Percentiles rank a stretch among this genome's conserved stretches.
Evolutionary conservation across 306 rosid genomes (phyloP).

Genomic region (Quercus dentata): DNA sequence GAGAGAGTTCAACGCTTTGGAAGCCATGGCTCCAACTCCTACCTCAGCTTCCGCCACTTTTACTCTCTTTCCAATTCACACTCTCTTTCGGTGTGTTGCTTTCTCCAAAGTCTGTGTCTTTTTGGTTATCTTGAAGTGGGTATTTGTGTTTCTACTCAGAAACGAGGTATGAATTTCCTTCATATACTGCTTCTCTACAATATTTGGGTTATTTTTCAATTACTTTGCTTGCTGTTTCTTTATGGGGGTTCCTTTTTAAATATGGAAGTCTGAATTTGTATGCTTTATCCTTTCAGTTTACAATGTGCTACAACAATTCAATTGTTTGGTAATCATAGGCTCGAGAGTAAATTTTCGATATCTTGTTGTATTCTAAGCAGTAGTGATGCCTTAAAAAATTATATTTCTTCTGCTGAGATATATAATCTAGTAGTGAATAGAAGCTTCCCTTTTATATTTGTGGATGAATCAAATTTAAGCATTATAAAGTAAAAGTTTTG

Average conservation of each 20-base stretch:
- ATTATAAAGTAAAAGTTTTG: too few species aligned
- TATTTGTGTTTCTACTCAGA: constrained; percentile 45
- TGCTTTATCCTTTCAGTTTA: background rate
- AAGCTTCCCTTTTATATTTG: background rate
- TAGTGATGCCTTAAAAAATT: background rate
- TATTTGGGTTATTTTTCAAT: background rate
- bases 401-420: background rate
- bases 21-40: constrained; percentile 81
- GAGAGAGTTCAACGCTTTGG: constrained; percentile 82
- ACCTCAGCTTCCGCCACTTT: constrained; percentile 79
- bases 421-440: background rate
- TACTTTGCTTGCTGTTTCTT: background rate
- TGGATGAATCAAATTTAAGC: background rate
- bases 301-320: background rate
- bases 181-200: background rate
- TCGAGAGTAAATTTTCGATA: background rate
- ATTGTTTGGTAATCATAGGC: background rate
- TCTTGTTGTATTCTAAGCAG: background rate
- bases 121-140: background rate
- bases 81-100: constrained; percentile 47
- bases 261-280: background rate
- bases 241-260: background rate
- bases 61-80: constrained; percentile 77
- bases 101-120: background rate
- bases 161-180: constrained; percentile 54